A percentile compares a stretch with the other conserved stretches of the same genome.
Conservation (phyloP, 169 alveolate genomes). For the Plasmodium fragile region DNA sequence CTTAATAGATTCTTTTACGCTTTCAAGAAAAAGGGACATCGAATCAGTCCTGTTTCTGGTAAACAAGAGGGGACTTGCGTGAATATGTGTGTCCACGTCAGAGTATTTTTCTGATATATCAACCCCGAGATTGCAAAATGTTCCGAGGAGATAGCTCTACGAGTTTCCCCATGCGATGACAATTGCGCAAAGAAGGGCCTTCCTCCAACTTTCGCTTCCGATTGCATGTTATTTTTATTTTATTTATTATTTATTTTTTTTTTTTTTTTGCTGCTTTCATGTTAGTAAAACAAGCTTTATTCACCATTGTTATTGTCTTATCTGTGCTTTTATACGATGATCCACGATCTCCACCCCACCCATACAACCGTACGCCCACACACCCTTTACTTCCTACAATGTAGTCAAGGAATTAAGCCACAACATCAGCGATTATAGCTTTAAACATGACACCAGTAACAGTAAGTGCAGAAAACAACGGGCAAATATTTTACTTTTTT, state of each 20-base stretch:
- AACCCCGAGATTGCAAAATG: neutral
- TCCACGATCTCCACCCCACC: too few species aligned
- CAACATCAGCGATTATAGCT: constrained; percentile 29
- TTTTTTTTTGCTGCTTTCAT: neutral
- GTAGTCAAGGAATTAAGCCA: constrained; percentile 40
- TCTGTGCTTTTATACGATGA: neutral
- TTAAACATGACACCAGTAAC: neutral
- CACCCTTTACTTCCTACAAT: neutral
- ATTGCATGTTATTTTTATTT: neutral
- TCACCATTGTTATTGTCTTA: neutral
- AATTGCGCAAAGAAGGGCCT: neutral
- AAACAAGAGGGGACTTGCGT: neutral
- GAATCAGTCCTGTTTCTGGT: constrained; percentile 11
- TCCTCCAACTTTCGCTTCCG: neutral
- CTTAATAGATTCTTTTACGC: neutral
- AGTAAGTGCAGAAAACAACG: neutral
- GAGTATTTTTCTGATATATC: neutral
- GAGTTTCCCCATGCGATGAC: neutral
- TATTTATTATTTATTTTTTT: neutral
- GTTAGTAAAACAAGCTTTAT: neutral
- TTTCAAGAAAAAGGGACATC: neutral
- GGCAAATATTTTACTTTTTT: neutral
- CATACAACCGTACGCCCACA: too few species aligned
- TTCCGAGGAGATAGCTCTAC: neutral
- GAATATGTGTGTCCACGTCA: neutral